These are phyloP conservation scores for Epichloe gansuensis DNA, from an alignment of 2,329 filamentous ascomycete species.

Conservation along the genomic window DNA sequence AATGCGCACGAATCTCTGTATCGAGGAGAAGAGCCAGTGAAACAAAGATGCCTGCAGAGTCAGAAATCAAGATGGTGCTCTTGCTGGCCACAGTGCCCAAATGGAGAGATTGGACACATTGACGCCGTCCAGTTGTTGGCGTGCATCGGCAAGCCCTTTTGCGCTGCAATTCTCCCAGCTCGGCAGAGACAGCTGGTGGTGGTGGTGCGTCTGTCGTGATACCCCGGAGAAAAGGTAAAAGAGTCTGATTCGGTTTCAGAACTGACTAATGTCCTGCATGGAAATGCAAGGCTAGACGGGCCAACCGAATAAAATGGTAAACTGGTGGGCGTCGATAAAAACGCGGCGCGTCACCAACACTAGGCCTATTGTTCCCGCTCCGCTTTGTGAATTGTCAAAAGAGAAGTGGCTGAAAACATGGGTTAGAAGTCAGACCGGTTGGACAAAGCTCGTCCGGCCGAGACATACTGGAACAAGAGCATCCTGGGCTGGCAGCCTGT, in stretches of 20 bases:
- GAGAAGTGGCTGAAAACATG: neutral
- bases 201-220: no score
- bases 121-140: no score
- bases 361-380: slow-evolving; percentile 2
- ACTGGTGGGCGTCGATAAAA: neutral
- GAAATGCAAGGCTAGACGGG: neutral
- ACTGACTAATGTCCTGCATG: slow-evolving; percentile 4
- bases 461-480: neutral
- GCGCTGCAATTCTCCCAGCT: no score
- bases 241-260: slow-evolving; percentile 1
- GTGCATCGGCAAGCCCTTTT: no score
- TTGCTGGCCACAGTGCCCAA: no score
- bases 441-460: neutral
- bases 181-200: no score
- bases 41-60: no score
- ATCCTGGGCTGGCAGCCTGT: neutral
- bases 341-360: neutral
- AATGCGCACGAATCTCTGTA: no score
- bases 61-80: no score
- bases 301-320: neutral
- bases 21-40: no score
- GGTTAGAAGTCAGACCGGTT: neutral
- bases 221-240: no score
- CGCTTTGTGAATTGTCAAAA: neutral
- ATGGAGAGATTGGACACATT: no score